phyloP scores from a whole-genome alignment of 108 stramenopile genomes.

The Pelagomonas calceolata region DNA sequence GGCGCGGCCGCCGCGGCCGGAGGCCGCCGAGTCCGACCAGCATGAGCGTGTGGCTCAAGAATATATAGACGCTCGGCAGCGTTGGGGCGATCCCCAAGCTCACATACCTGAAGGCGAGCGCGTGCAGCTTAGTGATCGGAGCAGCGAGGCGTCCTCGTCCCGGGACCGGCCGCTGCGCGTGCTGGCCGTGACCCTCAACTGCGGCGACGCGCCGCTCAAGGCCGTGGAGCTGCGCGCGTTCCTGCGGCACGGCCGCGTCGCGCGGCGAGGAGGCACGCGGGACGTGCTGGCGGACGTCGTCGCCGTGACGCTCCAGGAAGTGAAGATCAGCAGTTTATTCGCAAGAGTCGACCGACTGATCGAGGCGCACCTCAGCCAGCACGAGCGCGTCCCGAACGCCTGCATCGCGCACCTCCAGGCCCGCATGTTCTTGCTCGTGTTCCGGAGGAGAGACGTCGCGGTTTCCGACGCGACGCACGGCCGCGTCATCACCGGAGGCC shows the following conservation, averaged over 20 bases:
- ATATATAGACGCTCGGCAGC: no score
- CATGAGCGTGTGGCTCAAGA: no score
- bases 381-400: not conserved
- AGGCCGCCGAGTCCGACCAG: no score
- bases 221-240: not conserved
- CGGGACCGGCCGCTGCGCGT: not conserved
- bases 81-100: no score
- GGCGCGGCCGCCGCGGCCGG: no score
- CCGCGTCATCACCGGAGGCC: not conserved
- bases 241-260: not conserved
- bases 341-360: not conserved
- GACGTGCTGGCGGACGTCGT: not conserved
- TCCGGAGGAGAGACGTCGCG: not conserved
- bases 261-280: not conserved
- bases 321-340: no score
- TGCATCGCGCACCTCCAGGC: not conserved
- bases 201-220: not conserved
- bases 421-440: not conserved
- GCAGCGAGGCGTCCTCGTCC: not conserved
- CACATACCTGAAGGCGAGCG: no score
- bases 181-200: not conserved
- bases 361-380: not conserved
- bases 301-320: not conserved
- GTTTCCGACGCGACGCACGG: not conserved
- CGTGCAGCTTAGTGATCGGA: no score